A percentile compares a stretch with the other conserved stretches of the same genome.
Evolutionary conservation across 176 grass and related monocot species (phyloP).

Genomic region (Eragrostis nindensis): DNA sequence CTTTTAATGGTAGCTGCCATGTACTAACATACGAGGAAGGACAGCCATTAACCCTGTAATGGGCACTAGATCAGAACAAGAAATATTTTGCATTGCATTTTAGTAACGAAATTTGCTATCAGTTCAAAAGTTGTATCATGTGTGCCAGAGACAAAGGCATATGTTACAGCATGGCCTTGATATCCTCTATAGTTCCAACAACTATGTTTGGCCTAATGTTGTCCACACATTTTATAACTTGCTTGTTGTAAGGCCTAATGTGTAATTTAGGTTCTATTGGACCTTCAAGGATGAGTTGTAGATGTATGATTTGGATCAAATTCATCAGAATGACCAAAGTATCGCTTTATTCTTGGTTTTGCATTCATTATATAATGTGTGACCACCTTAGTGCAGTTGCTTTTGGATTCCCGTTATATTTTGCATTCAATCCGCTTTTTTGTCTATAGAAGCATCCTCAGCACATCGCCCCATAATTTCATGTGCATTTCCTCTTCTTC

Average conservation of each 20-base stretch:
- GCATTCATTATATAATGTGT: not conserved
- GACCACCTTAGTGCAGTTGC: constrained; percentile 1
- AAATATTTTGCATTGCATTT: not conserved
- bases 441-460: not conserved
- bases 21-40: constrained; percentile 19
- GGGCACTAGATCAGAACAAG: not conserved
- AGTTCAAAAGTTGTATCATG: not conserved
- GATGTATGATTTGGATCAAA: not conserved
- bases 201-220: not conserved
- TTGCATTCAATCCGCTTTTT: not conserved
- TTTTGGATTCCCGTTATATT: constrained; percentile 14
- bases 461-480: constrained; percentile 4
- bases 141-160: constrained; percentile 12
- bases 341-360: constrained; percentile 2
- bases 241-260: constrained; percentile 6
- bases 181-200: constrained; percentile 13
- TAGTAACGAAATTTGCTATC: not conserved
- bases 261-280: not conserved
- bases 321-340: not conserved
- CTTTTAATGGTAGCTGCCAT: constrained; percentile 2
- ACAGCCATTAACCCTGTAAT: not conserved
- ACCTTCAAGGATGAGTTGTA: constrained; percentile 7
- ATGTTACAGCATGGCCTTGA: not conserved
- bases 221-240: constrained; percentile 5
- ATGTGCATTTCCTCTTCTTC: not conserved